Conservation (phyloP, 192 early-diverging fungal species). For the Coemansia sp. region DNA sequence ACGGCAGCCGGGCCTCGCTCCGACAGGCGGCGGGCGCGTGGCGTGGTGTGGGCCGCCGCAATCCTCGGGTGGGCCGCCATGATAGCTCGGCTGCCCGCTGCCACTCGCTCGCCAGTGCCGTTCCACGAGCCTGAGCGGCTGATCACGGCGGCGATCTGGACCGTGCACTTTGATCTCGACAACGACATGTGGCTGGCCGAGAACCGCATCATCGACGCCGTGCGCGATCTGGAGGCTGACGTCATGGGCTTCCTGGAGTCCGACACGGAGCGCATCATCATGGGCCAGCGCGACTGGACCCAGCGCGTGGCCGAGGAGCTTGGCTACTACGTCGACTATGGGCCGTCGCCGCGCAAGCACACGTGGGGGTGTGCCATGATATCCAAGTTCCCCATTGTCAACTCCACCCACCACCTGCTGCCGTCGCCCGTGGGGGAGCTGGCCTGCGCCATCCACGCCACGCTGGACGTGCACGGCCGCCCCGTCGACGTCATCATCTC, state of each 20-base stretch:
- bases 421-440: conserved; percentile 81
- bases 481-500: conserved; percentile 79
- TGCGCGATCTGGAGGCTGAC: conserved; percentile 78
- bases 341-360: conserved; percentile 83
- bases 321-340: conserved; percentile 78
- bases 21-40: conserved; percentile 23
- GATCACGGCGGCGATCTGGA: conserved; percentile 82
- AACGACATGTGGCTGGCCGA: conserved; percentile 86
- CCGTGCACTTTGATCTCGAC: conserved; percentile 84
- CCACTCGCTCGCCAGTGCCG: conserved; percentile 59
- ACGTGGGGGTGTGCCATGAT: conserved; percentile 86
- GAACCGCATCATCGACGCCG: conserved; percentile 68
- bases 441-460: conserved; percentile 86
- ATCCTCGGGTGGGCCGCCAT: conserved; percentile 43
- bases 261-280: conserved; percentile 78
- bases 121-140: conserved; percentile 65
- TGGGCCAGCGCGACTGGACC: conserved; percentile 82
- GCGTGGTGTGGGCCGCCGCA: conserved; percentile 15
- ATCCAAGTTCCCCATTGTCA: conserved; percentile 82
- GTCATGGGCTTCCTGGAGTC: conserved; percentile 82
- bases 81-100: conserved; percentile 57
- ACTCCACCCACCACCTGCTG: conserved; percentile 73
- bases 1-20: background rate
- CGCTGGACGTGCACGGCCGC: conserved; percentile 78
- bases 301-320: conserved; percentile 79